Evolutionary conservation across 1,284 basidiomycete genomes (phyloP), one percentile per base, ranked within the genome.

Genomic region (Vanrija sp.): DNA sequence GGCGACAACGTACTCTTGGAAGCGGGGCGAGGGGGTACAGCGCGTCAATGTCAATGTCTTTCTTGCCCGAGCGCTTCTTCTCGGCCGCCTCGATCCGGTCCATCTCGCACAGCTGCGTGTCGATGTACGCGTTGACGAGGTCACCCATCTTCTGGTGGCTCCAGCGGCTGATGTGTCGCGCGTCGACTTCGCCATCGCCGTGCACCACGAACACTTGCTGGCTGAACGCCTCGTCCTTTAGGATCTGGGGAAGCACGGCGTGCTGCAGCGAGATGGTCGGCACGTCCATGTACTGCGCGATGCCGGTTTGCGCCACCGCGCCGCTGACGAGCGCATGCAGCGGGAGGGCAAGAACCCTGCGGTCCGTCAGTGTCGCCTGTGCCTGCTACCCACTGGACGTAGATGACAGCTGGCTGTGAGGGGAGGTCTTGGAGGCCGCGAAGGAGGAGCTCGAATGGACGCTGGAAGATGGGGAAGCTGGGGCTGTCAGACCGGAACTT

Each of bases 101-200:
- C 67, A 73, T 70, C 52, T 72, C 66, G 53, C 71, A 72, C 7
- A 70, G 54, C 47, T 74, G 71, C 37, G 45, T 41, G 43, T 72
- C 66, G 41, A 74, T 58, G 41, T 74, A 75, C 4, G 71, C 65
- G 9, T 48, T 59, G 12, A 62, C 61, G 19, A 75, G 38, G 18
- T 65, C 56, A 20, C 58, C 72, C 25, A 67, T 51, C n/a, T 70
- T 49, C 12, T 53, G 43, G 49, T 75, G 73, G 8, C 37, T 16
- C n/a, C 10, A 14, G 8, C 20, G 38, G 12, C 46, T 37, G 16
- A 57, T 39, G 58, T 74, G 71, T 35, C 72, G 62, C 18, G 68
- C 36, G 56, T 75, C 73, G n/a, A 67, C 36, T 27, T 57, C 59
- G 23, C 49, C 47, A 22, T 51, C 50, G 7, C 52, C 51, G 5